A percentile compares a stretch with the other conserved stretches of the same genome.
Conservation (phyloP, 2,329 filamentous ascomycete genomes). For the Pseudocercospora fuligena region DNA sequence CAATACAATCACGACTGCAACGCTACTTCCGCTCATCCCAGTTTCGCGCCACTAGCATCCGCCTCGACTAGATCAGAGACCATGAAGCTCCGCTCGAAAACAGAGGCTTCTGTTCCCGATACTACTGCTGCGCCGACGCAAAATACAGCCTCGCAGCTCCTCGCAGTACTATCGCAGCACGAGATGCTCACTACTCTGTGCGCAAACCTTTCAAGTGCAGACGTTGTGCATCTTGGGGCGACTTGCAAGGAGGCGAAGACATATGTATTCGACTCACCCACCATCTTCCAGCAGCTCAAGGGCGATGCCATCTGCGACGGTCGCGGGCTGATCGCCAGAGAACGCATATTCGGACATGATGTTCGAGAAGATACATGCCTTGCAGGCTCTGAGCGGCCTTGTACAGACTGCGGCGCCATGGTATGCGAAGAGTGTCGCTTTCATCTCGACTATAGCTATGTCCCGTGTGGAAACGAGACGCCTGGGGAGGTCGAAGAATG, state of each 20-base stretch:
- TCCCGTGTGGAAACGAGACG: not conserved
- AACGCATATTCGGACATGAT: not conserved
- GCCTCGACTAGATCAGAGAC: too few species aligned
- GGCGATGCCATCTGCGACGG: not conserved
- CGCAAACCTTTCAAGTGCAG: constrained; percentile 5
- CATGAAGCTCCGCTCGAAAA: not conserved
- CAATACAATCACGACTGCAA: too few species aligned
- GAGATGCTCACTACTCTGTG: constrained; percentile 1
- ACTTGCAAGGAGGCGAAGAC: not conserved
- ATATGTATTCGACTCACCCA: not conserved
- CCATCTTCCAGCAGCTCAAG: constrained; percentile 1
- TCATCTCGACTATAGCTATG: not conserved
- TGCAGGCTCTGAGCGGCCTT: not conserved
- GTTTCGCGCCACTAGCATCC: too few species aligned
- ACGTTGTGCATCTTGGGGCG: constrained; percentile 5
- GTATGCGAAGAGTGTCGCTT: not conserved
- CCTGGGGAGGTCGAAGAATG: not conserved
- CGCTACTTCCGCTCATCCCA: too few species aligned
- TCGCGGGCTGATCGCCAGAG: not conserved
- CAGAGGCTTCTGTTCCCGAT: not conserved
- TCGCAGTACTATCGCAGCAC: constrained; percentile 5
- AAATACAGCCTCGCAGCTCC: too few species aligned
- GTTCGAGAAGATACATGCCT: not conserved
- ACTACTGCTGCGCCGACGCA: not conserved
- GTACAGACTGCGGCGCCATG: not conserved